Evolutionary conservation across 2,329 filamentous ascomycete genomes (phyloP).

Genomic region (Escovopsis sp.): DNA sequence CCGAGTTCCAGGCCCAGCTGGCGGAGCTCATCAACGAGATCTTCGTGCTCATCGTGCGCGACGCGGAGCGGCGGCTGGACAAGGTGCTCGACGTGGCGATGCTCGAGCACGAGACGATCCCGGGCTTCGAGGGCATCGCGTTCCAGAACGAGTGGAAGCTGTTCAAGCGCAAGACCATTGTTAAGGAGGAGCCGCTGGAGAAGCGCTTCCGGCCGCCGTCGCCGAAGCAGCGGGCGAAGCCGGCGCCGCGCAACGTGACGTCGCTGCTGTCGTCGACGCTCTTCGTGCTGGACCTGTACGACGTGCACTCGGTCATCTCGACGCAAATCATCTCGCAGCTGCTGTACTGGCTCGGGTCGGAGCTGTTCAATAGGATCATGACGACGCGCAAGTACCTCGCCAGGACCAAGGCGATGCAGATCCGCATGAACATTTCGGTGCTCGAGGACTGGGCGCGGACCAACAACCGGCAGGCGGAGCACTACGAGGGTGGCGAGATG

Average conservation of each 20-base stretch:
- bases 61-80: constrained; percentile 89
- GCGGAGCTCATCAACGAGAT: constrained; percentile 96
- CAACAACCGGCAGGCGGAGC: constrained; percentile 89
- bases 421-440: constrained; percentile 93
- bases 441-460: constrained; percentile 90
- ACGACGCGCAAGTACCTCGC: constrained; percentile 88
- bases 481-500: constrained; percentile 86
- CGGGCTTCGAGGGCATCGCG: constrained; percentile 88
- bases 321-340: constrained; percentile 85
- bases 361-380: constrained; percentile 97
- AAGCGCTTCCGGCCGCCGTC: constrained; percentile 87
- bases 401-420: constrained; percentile 97
- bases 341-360: constrained; percentile 89
- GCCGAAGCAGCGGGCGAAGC: constrained; percentile 80
- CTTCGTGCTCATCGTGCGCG: constrained; percentile 91
- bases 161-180: constrained; percentile 79
- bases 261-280: constrained; percentile 89
- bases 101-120: constrained; percentile 96
- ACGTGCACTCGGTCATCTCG: constrained; percentile 93
- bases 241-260: constrained; percentile 87
- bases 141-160: constrained; percentile 99
- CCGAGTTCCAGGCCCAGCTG: constrained; percentile 82
- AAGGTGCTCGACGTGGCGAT: constrained; percentile 88
- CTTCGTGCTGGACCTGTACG: constrained; percentile 96
- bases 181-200: constrained; percentile 79